Evolutionary conservation across 73 alveolate species (phyloP), one percentile per base, ranked within the genome.

Genomic region (Paramecium biaurelia): DNA sequence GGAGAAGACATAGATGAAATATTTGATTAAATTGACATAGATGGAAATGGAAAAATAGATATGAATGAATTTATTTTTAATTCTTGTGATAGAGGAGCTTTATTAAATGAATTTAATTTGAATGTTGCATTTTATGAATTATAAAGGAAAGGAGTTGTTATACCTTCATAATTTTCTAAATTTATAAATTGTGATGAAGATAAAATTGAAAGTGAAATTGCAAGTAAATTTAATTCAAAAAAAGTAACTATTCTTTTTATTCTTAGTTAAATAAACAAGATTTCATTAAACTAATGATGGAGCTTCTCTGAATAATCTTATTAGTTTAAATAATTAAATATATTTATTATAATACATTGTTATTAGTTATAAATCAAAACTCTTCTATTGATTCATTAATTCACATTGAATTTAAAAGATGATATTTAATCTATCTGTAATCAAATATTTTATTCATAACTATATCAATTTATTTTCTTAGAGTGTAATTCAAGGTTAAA

Each of bases 41-140:
- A 63, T 63, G 84, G 84, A 63, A 63, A 63, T 26, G 84, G 84
- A 30, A 32, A 63, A 18, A 63, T 63, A 10, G 84, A 63, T 32
- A 63, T 63, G 41, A 63, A 63, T 63, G 84, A 63, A 63, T 63
- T 63, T 14, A 30, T 63, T 12, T 63, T 30, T 32, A 38, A 26
- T 24, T 30, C 84, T 2, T 63, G 49, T 63, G 84, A 63, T 32
- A 30, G 41, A 26, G 45, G 12, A 10, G 84, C 84, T 63, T 32
- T 63, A 4, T 5, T 63, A 11, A 63, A 26, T 30, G 84, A 63
- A 26, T 30, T 32, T 12, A 63, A 63, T 63, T 32, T 63, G 6
- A 30, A 63, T 30, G 47, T 63, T 11, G 84, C 24, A 14, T 63
- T 63, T 63, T 23, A 63, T 7, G 41, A 63, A 24, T 18, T 63